Percentiles rank a stretch among this genome's conserved stretches.
Conservation (phyloP, 768 basidiomycete genomes). For the Xerocomus spinulosus region DNA sequence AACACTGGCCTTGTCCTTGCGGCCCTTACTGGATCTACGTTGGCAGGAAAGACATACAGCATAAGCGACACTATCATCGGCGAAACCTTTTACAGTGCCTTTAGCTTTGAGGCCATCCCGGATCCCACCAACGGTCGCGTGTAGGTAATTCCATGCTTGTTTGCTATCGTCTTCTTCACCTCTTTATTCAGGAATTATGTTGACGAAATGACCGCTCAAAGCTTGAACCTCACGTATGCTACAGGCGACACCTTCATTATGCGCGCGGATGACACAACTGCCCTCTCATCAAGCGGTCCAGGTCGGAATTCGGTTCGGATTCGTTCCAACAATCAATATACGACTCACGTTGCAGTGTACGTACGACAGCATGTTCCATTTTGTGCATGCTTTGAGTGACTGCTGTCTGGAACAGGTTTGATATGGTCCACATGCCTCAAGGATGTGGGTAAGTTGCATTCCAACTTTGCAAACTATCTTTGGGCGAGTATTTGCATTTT, state of each 20-base stretch:
- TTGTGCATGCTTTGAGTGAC: background rate
- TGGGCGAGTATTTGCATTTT: background rate
- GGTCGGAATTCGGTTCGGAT: conserved; percentile 38
- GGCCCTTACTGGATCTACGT: conserved; percentile 7
- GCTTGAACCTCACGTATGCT: conserved; percentile 26
- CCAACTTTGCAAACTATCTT: background rate
- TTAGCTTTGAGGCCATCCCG: conserved; percentile 31
- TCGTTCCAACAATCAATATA: conserved; percentile 27
- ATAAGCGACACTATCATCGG: conserved; percentile 29
- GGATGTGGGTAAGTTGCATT: conserved; percentile 30
- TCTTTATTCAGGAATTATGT: conserved; percentile 31
- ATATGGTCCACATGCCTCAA: conserved; percentile 35
- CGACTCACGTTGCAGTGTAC: conserved; percentile 33
- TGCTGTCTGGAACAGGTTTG: conserved; percentile 20
- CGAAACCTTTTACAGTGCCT: conserved; percentile 27
- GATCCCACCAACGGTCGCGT: conserved; percentile 38
- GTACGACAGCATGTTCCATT: conserved; percentile 2
- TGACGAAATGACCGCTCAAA: conserved; percentile 23
- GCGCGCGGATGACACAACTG: conserved; percentile 35
- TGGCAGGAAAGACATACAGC: conserved; percentile 24
- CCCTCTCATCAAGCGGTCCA: conserved; percentile 24
- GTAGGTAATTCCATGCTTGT: conserved; percentile 16
- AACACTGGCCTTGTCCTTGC: conserved; percentile 8
- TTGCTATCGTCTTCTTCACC: background rate
- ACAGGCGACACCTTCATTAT: conserved; percentile 29